These are phyloP conservation scores for Paramecium caudatum DNA, from an alignment of 73 alveolate genomes.

Conservation along the genomic window DNA sequence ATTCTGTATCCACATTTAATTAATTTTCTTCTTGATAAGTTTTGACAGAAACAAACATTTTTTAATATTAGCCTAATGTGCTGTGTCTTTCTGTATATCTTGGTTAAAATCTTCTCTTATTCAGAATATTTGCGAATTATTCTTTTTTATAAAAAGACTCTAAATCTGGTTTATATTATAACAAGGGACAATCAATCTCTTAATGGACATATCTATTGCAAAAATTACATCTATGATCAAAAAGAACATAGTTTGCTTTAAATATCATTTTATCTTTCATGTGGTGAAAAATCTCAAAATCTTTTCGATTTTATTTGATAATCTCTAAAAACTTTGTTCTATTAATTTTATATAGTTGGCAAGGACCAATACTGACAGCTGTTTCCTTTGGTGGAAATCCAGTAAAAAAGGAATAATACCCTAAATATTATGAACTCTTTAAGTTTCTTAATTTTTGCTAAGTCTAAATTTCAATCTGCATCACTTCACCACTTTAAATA, in stretches of 20 bases:
- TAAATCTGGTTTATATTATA: conserved; percentile 37
- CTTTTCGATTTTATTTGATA: conserved; percentile 24
- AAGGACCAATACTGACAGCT: not conserved
- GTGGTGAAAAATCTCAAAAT: conserved; percentile 64
- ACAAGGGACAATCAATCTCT: conserved; percentile 21
- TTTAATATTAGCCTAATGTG: not conserved
- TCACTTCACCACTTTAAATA: not conserved
- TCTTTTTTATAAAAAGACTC: not conserved
- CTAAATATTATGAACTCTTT: conserved; percentile 22
- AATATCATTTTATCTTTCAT: conserved; percentile 30
- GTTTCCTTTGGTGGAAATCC: conserved; percentile 39
- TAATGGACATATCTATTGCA: conserved; percentile 33
- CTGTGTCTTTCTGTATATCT: not conserved
- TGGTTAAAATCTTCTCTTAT: not conserved
- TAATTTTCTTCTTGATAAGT: no score
- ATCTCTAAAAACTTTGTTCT: conserved; percentile 51
- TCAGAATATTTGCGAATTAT: not conserved
- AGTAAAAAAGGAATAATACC: conserved; percentile 38
- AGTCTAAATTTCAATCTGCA: not conserved
- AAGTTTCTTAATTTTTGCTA: not conserved
- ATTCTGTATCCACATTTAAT: no score
- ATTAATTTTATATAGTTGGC: not conserved
- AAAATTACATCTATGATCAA: conserved; percentile 42
- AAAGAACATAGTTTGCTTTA: not conserved
- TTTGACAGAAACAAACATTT: not conserved